Evolutionary conservation across 2,329 filamentous ascomycete genomes (phyloP).

Genomic region (Cryphonectria carpinicola): DNA sequence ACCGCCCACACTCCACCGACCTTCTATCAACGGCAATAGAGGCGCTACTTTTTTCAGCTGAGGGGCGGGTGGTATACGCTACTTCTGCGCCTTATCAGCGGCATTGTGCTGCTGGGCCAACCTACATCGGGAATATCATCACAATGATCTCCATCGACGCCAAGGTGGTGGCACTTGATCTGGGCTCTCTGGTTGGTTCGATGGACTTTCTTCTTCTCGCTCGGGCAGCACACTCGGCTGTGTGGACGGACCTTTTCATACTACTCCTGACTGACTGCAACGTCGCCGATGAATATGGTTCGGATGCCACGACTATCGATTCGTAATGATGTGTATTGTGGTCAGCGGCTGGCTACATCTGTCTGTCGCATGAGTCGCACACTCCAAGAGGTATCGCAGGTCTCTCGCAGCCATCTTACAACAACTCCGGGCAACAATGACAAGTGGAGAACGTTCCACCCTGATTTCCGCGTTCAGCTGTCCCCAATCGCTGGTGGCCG

Average conservation of each 20-base stretch:
- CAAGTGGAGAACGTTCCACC: conserved; percentile 7
- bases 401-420: background rate
- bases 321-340: background rate
- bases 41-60: background rate
- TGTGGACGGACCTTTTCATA: background rate
- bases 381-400: too few relatives aligned
- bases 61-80: background rate
- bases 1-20: background rate
- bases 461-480: conserved; percentile 3
- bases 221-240: background rate
- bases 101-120: background rate
- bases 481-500: background rate
- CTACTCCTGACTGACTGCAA: background rate
- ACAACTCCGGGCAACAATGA: background rate
- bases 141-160: background rate
- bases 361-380: background rate
- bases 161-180: background rate
- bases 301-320: background rate
- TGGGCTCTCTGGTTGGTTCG: background rate
- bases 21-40: background rate
- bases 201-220: background rate
- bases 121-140: background rate
- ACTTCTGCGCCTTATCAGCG: background rate
- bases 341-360: background rate
- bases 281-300: background rate